Conservation (phyloP, 352 stramenopile genomes). For the Globisporangium iwayamae region DNA sequence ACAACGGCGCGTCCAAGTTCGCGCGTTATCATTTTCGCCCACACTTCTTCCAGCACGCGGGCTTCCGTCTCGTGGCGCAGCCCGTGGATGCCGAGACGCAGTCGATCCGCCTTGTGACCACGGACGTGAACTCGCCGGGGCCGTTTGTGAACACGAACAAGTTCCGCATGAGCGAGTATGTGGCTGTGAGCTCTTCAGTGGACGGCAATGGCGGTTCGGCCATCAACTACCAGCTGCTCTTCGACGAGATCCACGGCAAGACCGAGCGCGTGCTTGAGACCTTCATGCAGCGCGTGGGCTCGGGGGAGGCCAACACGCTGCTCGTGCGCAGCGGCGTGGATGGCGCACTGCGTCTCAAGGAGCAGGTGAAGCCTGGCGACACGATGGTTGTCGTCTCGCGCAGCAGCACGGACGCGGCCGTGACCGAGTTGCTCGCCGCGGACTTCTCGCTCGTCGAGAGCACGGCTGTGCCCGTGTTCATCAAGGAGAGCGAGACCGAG, state of each 20-base stretch:
- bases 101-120: slow-evolving; percentile 56
- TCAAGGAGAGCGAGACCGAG: slow-evolving; percentile 41
- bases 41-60: slow-evolving; percentile 97
- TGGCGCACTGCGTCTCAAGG: slow-evolving; percentile 39
- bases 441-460: slow-evolving; percentile 48
- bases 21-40: slow-evolving; percentile 95
- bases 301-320: slow-evolving; percentile 23
- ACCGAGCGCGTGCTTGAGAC: slow-evolving; percentile 54
- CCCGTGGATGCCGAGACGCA: slow-evolving; percentile 60
- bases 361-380: slow-evolving; percentile 47
- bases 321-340: slow-evolving; percentile 43
- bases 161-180: slow-evolving; percentile 50
- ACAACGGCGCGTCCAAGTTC: slow-evolving; percentile 94
- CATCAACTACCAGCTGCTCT: slow-evolving; percentile 31
- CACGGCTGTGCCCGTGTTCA: slow-evolving; percentile 48
- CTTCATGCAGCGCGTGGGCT: slow-evolving; percentile 39
- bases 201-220: slow-evolving; percentile 3
- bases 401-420: slow-evolving; percentile 32
- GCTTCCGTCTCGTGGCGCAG: slow-evolving; percentile 92
- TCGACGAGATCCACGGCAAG: slow-evolving; percentile 55
- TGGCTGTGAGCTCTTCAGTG: slow-evolving; percentile 21
- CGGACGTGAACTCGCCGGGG: slow-evolving; percentile 61
- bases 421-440: slow-evolving; percentile 22
- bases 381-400: slow-evolving; percentile 53
- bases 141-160: slow-evolving; percentile 61